Base-by-base conservation (phyloP, 2,329 filamentous ascomycete genomes). In the Fusarium praegraminearum region DNA sequence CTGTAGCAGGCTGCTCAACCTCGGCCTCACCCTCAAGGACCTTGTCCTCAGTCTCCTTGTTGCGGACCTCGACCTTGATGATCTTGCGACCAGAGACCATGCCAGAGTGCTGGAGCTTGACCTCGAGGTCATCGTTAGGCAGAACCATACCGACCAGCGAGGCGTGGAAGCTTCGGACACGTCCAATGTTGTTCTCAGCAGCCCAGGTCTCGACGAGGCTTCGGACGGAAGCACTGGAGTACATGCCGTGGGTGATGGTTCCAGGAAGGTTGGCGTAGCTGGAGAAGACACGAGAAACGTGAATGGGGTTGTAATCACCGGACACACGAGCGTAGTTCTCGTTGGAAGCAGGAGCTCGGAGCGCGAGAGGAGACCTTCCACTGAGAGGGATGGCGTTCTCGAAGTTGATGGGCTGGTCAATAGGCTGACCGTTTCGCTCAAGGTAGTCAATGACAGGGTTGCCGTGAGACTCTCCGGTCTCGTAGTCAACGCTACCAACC, bases 71-170 rank as follows among this genome's bases (percentile, higher is more conserved):
- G 52, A 99, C 93, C 85, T 97, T 98, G 86, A 99, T 96, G 82
- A 98, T 98, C 89, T 98, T 99, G 80, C 96, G 94, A 77, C 96
- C 96, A 76, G 93, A 91, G 65, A 99, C 92, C 96, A 99, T 99
- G 77, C 95, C 96, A 33, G 97, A 91, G 78, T 99, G 96, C 84
- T 98, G 93, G 54, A 99, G 88, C 83, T 94, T 97, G 76, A 99
- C 95, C 71, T 97, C 89, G 69, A 99, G 92, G 68, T 95, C 92
- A 77, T 99, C 97, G 74, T 98, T 97, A 57, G 96, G 96, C 65
- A 99, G 86, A 13, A 99, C 97, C 96, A 99, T 99, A 71, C 96
- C 96, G n/a, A 97, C 94, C 51, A 99, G 87, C 24, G 92, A 95
- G 67, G 94, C 96, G 77, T 98, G 94, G 89, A 98, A 99, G 83